Evolutionary conservation across 1,284 basidiomycete genomes (phyloP).

Genomic region (Pulchroboletus neoregius): DNA sequence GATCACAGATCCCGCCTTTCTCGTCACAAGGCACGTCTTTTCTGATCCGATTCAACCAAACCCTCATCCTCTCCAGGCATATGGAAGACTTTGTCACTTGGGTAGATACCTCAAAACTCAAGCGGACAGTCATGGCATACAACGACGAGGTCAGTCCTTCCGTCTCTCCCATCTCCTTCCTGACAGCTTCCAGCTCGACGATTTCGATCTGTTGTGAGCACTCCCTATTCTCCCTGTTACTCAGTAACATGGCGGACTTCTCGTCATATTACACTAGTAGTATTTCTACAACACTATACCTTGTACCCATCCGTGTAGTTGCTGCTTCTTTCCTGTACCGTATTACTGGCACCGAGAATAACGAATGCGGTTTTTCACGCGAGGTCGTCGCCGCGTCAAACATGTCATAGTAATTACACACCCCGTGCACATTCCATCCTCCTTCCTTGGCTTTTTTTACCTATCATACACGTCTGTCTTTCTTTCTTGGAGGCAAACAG

Average conservation of each 20-base stretch:
- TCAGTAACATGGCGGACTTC: conserved; percentile 1
- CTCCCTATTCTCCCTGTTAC: not conserved
- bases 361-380: conserved; percentile 25
- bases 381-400: conserved; percentile 18
- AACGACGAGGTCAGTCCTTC: conserved; percentile 81
- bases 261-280: conserved; percentile 5
- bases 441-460: conserved; percentile 4
- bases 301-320: not conserved
- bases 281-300: not conserved
- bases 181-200: conserved; percentile 66
- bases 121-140: conserved; percentile 93
- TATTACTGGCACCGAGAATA: conserved; percentile 4
- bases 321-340: no score
- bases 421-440: conserved; percentile 3
- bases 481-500: conserved; percentile 14
- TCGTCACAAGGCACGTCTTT: conserved; percentile 75
- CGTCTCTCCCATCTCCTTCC: not conserved
- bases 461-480: conserved; percentile 4
- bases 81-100: conserved; percentile 99
- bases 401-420: conserved; percentile 11
- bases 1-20: conserved; percentile 94
- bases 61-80: conserved; percentile 48
- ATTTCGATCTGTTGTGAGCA: conserved; percentile 77
- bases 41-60: not conserved
- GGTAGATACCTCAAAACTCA: conserved; percentile 97